Percentiles rank a stretch among this genome's conserved stretches.
Conservation (phyloP, 352 stramenopile genomes). For the Phytophthora constricta region DNA sequence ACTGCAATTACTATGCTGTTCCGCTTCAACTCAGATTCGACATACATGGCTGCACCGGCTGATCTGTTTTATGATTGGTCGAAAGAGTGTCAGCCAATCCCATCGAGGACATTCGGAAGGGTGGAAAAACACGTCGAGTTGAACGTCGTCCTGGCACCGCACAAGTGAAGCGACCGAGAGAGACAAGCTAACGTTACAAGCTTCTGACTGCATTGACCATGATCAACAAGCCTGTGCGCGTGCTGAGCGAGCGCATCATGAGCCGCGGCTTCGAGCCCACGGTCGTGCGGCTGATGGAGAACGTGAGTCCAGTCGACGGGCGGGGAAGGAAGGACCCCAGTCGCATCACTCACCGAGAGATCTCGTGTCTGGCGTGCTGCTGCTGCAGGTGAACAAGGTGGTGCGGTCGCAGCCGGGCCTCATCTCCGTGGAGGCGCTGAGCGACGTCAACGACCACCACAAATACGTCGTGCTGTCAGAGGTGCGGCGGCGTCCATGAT, state of each 20-base stretch:
- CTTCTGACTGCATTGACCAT: conserved; percentile 14
- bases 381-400: conserved; percentile 69
- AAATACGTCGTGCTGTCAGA: conserved; percentile 90
- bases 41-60: no score
- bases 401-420: conserved; percentile 78
- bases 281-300: conserved; percentile 82
- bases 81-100: background rate
- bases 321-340: no score
- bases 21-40: no score
- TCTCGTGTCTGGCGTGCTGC: background rate
- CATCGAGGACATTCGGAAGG: background rate
- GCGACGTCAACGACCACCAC: conserved; percentile 85
- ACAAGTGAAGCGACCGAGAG: conserved; percentile 19
- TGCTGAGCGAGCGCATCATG: conserved; percentile 88
- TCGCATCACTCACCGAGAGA: no score
- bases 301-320: conserved; percentile 38
- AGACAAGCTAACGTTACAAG: conserved; percentile 3
- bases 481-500: conserved; percentile 33
- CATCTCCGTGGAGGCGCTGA: conserved; percentile 83
- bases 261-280: conserved; percentile 84
- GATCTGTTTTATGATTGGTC: no score
- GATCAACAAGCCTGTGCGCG: conserved; percentile 67
- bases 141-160: conserved; percentile 6
- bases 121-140: background rate
- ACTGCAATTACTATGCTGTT: no score